Evolutionary conservation across 73 alveolate genomes (phyloP).

Genomic region (Paramecium caudatum): DNA sequence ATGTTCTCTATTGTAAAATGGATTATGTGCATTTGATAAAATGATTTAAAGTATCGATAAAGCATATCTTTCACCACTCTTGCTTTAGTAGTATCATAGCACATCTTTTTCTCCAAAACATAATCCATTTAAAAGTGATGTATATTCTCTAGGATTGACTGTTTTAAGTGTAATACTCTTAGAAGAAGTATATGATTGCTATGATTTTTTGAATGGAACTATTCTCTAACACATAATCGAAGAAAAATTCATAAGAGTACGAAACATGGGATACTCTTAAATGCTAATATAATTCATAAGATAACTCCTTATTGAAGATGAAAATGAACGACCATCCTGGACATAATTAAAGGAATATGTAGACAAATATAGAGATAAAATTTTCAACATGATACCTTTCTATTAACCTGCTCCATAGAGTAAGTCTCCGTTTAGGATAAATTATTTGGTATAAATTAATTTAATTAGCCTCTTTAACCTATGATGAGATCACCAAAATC

Average conservation of each 20-base stretch:
- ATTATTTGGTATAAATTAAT: background rate
- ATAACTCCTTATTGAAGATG: background rate
- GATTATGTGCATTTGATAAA: background rate
- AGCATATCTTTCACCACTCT: conserved; percentile 17
- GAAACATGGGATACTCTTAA: conserved; percentile 33
- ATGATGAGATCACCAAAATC: background rate
- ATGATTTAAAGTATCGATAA: conserved; percentile 23
- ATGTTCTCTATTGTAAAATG: background rate
- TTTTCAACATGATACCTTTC: conserved; percentile 11
- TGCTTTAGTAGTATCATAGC: background rate
- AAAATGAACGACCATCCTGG: conserved; percentile 36
- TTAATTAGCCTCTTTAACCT: background rate
- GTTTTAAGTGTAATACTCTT: conserved; percentile 1
- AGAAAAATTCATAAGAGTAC: background rate
- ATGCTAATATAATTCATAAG: background rate
- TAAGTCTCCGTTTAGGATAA: conserved; percentile 1
- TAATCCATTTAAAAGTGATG: conserved; percentile 29
- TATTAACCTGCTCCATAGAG: background rate
- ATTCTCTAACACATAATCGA: background rate
- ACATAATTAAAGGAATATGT: background rate
- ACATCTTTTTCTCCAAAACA: background rate
- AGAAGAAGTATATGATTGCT: conserved; percentile 58
- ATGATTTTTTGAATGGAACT: background rate
- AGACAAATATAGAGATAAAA: conserved; percentile 13
- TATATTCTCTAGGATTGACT: conserved; percentile 43